Base-by-base conservation (phyloP, 2,329 filamentous ascomycete species). In the Aureobasidium vineae region DNA sequence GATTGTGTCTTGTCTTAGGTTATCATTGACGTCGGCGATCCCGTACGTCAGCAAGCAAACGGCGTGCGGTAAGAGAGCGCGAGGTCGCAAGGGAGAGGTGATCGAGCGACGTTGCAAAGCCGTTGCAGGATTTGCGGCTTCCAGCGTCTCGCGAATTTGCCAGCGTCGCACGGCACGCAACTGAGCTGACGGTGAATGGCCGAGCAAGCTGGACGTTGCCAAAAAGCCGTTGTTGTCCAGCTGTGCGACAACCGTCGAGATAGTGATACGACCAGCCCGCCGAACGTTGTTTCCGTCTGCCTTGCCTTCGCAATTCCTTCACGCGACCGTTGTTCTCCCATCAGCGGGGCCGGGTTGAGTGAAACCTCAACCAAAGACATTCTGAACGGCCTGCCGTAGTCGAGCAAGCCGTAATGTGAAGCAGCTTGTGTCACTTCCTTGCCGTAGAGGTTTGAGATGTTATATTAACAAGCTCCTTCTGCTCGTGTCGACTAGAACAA, bases 341-440 rank as follows among this genome's bases (percentile, higher is more conserved):
- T 21, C n/a, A 61, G 59, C 59, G 59, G 45, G 49, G 23, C 61
- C 61, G 61, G 47, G 49, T 54, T 45, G 61, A 54, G 61, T 64
- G 61, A 64, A 64, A 64, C 61, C 61, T 64, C 61, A 64, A 64
- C 61, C 61, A 64, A 64, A 64, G 61, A 64, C 61, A 64, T 64
- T 41, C 45, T 31, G 59, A 63, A 63, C 59, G 45, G 59, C 47
- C 31, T 63, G 59, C 41, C 57, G 41, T 38, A 50, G 45, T 38
- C 45, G 33, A 40, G 45, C 43, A 36, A 23, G 57, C 57, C 57
- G 41, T 63, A 50, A 40, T 63, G 43, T 63, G 59, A 63, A 63
- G 59, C 59, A 63, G 59, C 59, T 63, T 63, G 59, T 61, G 57
- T 61, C 57, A 61, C 57, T 49, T 47, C n/a, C 5, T 3, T 26